These are phyloP conservation scores for Chaetomium olivaceum DNA, from an alignment of 2,329 filamentous ascomycete genomes.

Conservation along the genomic window DNA sequence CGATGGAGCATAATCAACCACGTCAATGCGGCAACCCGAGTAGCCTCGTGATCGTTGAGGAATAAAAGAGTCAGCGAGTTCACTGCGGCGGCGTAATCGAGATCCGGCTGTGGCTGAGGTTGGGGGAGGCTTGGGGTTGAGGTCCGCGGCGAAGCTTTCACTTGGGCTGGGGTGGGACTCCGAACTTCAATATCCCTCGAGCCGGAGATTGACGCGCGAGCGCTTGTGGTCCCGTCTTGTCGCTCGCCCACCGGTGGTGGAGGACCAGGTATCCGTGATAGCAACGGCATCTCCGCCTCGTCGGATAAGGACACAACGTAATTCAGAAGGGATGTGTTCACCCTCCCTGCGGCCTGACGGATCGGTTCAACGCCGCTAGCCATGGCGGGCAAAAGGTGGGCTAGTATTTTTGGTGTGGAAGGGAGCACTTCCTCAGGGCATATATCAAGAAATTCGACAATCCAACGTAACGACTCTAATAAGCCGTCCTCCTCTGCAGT, in stretches of 20 bases:
- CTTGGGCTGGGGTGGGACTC: slow-evolving; percentile 54
- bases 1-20: slow-evolving; percentile 98
- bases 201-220: slow-evolving; percentile 54
- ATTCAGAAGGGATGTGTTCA: slow-evolving; percentile 88
- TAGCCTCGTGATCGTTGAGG: slow-evolving; percentile 94
- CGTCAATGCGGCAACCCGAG: slow-evolving; percentile 85
- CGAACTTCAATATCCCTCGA: slow-evolving; percentile 55
- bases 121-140: slow-evolving; percentile 44
- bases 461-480: slow-evolving; percentile 88
- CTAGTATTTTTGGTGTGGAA: slow-evolving; percentile 89
- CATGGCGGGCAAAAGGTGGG: slow-evolving; percentile 90
- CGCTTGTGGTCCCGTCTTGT: slow-evolving; percentile 50
- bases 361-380: slow-evolving; percentile 89
- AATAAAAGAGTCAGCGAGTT: slow-evolving; percentile 91
- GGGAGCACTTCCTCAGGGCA: slow-evolving; percentile 94
- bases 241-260: slow-evolving; percentile 48
- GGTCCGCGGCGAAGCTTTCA: slow-evolving; percentile 49
- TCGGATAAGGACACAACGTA: slow-evolving; percentile 91
- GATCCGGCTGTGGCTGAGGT: slow-evolving; percentile 60
- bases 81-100: slow-evolving; percentile 96
- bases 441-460: slow-evolving; percentile 94
- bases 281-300: slow-evolving; percentile 52
- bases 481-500: slow-evolving; percentile 81
- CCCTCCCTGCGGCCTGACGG: slow-evolving; percentile 80
- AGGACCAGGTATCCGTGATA: slow-evolving; percentile 45